phyloP scores from a whole-genome alignment of 768 basidiomycete genomes.

The Saitozyma podzolica region DNA sequence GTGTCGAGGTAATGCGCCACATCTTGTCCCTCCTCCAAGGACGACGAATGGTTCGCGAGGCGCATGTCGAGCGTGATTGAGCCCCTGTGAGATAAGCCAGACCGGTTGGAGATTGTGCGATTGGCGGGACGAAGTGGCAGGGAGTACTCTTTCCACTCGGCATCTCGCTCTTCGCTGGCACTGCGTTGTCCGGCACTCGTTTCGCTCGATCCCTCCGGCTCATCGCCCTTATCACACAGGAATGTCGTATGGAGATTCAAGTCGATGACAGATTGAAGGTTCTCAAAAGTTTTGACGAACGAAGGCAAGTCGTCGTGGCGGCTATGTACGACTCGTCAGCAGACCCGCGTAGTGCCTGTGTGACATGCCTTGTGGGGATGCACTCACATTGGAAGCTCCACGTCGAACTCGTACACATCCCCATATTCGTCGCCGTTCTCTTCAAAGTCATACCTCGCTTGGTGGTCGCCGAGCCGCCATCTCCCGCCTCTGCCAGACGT shows the following conservation, averaged over 20 bases:
- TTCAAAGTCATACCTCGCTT: conserved; percentile 5
- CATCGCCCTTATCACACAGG: neutral
- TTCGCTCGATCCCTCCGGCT: neutral
- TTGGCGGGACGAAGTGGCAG: neutral
- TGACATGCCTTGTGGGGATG: too few relatives aligned
- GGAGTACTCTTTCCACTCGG: neutral
- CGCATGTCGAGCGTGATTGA: neutral
- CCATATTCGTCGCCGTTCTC: conserved; percentile 5
- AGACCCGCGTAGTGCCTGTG: too few relatives aligned
- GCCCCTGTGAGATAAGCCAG: neutral
- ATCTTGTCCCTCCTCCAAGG: neutral
- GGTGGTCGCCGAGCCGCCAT: neutral
- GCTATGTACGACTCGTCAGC: too few relatives aligned
- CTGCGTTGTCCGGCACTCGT: neutral
- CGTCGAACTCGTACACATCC: neutral
- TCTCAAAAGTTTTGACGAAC: neutral
- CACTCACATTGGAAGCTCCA: neutral
- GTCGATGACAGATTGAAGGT: neutral
- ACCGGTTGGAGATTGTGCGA: neutral
- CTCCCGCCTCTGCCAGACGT: neutral
- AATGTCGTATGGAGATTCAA: neutral
- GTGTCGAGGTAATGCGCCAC: neutral
- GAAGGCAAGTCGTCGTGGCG: neutral
- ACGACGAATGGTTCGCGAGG: neutral
- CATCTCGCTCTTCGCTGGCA: neutral